These are phyloP conservation scores for Nitzschia inconspicua DNA, from an alignment of 108 stramenopile species.

Conservation along the genomic window DNA sequence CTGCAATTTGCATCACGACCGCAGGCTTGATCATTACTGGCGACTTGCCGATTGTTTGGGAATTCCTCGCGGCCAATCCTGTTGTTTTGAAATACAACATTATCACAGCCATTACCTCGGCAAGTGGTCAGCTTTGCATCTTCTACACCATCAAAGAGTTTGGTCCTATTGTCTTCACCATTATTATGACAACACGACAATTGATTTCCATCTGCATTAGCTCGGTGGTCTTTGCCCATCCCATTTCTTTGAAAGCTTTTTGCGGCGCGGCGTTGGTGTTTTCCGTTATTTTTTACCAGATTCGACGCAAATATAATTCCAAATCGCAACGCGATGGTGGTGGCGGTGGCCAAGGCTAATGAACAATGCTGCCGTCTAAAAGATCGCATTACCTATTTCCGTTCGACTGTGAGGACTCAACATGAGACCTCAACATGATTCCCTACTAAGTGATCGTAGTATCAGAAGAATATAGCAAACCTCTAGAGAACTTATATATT, in stretches of 20 bases:
- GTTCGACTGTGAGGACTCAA: too few relatives aligned
- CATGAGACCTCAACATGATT: too few relatives aligned
- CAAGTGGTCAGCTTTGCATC: constrained; percentile 93
- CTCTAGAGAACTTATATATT: too few relatives aligned
- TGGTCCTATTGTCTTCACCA: constrained; percentile 97
- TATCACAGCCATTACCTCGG: constrained; percentile 93
- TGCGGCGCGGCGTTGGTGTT: constrained; percentile 92
- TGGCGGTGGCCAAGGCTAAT: too few relatives aligned
- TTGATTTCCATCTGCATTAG: constrained; percentile 95
- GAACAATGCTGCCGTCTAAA: too few relatives aligned
- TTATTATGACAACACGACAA: constrained; percentile 99
- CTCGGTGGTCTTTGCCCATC: constrained; percentile 87
- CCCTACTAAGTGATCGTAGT: too few relatives aligned
- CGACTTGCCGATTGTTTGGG: constrained; percentile 86
- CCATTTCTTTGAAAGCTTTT: constrained; percentile 60
- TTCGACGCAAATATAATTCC: constrained; percentile 81
- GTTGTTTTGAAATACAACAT: constrained; percentile 85
- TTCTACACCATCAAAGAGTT: constrained; percentile 98
- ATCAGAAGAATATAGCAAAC: too few relatives aligned
- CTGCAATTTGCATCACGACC: constrained; percentile 91
- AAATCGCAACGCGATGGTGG: too few relatives aligned
- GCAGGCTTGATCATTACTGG: constrained; percentile 85
- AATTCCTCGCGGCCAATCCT: constrained; percentile 90
- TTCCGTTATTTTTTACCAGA: constrained; percentile 91
- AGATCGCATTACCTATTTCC: too few relatives aligned